Evolutionary conservation across 768 basidiomycete genomes (phyloP).

Genomic region (Thelephora aurantiotincta): DNA sequence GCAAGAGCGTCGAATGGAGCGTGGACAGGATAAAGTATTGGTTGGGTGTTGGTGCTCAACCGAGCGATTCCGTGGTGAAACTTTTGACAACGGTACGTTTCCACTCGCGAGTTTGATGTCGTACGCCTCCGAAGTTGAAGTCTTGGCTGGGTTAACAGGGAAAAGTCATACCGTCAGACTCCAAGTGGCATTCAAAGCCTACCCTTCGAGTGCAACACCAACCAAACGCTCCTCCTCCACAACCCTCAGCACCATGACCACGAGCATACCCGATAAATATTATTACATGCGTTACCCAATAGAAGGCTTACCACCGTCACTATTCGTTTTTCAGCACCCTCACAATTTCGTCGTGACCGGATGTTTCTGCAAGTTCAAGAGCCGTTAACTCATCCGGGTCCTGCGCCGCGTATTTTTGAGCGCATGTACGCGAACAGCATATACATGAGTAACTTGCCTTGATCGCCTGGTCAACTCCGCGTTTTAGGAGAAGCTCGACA

Average conservation of each 20-base stretch:
- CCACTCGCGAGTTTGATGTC: not conserved
- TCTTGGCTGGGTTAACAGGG: slow-evolving; percentile 26
- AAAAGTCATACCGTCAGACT: slow-evolving; percentile 41
- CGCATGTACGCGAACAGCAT: not conserved
- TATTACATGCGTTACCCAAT: too few relatives aligned
- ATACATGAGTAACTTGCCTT: slow-evolving; percentile 30
- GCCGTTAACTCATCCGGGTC: slow-evolving; percentile 55
- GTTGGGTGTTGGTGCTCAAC: slow-evolving; percentile 74
- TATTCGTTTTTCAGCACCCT: slow-evolving; percentile 15
- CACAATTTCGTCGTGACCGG: slow-evolving; percentile 42
- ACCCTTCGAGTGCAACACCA: slow-evolving; percentile 7
- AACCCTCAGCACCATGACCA: slow-evolving; percentile 1
- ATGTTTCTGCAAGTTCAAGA: slow-evolving; percentile 41
- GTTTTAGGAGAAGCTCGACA: slow-evolving; percentile 41
- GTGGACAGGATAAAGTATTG: slow-evolving; percentile 83
- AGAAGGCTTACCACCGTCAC: not conserved
- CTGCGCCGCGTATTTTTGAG: slow-evolving; percentile 19
- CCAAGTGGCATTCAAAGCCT: slow-evolving; percentile 35
- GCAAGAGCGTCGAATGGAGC: too few relatives aligned
- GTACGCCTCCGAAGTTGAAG: slow-evolving; percentile 5
- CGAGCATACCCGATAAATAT: not conserved
- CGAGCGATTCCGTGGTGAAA: slow-evolving; percentile 62
- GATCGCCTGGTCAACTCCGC: slow-evolving; percentile 48
- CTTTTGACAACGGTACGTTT: slow-evolving; percentile 65
- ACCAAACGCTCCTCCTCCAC: not conserved